Percentiles rank a stretch among this genome's conserved stretches.
phyloP scores from a whole-genome alignment of 805 yeast species.

The Clavispora carvajalis region DNA sequence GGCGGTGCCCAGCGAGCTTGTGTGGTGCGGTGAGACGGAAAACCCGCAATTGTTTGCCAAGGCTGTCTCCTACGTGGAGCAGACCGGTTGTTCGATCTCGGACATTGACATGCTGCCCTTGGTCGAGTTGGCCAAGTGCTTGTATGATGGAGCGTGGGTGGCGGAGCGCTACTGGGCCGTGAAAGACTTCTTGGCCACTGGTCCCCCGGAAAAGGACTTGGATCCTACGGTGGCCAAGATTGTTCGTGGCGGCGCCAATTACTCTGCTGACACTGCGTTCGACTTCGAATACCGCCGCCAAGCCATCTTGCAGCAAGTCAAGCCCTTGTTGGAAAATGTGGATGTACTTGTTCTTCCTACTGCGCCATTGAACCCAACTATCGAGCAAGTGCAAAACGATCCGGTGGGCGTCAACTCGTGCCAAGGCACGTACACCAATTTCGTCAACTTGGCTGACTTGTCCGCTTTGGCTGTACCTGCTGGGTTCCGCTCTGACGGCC shows the following conservation, averaged over 20 bases:
- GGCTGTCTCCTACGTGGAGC: slow-evolving; percentile 48
- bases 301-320: slow-evolving; percentile 64
- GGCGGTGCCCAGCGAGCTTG: slow-evolving; percentile 69
- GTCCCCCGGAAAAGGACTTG: slow-evolving; percentile 64
- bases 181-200: slow-evolving; percentile 61
- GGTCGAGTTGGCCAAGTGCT: slow-evolving; percentile 74
- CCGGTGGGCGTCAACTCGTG: slow-evolving; percentile 79
- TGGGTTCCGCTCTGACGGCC: slow-evolving; percentile 77
- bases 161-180: slow-evolving; percentile 89
- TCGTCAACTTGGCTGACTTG: slow-evolving; percentile 89
- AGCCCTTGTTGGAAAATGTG: slow-evolving; percentile 46
- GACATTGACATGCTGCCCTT: slow-evolving; percentile 70
- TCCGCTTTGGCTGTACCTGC: slow-evolving; percentile 90
- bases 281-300: slow-evolving; percentile 84
- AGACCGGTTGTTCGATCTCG: slow-evolving; percentile 49
- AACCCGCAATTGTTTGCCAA: slow-evolving; percentile 64
- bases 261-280: slow-evolving; percentile 78
- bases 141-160: slow-evolving; percentile 99
- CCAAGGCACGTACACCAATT: slow-evolving; percentile 98
- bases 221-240: slow-evolving; percentile 82
- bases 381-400: slow-evolving; percentile 64
- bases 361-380: slow-evolving; percentile 86
- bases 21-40: slow-evolving; percentile 78
- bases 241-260: slow-evolving; percentile 71
- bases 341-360: slow-evolving; percentile 90